Conservation (phyloP, 83 land plant genomes). For the Thuja plicata region DNA sequence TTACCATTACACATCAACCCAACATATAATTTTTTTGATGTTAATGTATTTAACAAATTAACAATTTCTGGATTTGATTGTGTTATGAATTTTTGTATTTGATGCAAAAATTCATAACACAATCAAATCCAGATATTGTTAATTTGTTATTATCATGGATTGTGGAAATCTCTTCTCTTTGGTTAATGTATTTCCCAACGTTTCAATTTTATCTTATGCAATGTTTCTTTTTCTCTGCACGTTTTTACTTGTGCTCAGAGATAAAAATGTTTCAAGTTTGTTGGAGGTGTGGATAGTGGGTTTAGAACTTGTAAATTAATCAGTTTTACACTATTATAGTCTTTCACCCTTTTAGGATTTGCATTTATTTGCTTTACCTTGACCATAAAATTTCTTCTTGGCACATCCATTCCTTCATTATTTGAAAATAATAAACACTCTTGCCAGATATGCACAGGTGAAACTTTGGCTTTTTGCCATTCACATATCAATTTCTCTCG, state of each 20-base stretch:
- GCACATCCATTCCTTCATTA: neutral
- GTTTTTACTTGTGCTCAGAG: too few species aligned
- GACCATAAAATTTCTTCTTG: neutral
- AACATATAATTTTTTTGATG: neutral
- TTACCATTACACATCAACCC: neutral
- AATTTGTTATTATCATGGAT: too few species aligned
- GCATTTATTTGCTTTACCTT: neutral
- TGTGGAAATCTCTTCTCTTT: too few species aligned
- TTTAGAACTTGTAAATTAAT: neutral
- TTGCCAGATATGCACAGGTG: neutral
- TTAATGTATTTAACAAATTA: neutral
- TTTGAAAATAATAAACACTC: neutral
- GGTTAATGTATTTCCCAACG: too few species aligned
- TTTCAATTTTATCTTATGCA: too few species aligned
- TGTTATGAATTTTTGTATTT: too few species aligned
- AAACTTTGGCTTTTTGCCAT: neutral
- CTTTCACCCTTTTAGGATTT: neutral
- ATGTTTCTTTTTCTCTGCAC: too few species aligned
- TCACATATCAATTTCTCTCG: neutral
- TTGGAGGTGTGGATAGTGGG: too few species aligned
- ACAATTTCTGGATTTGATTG: too few species aligned
- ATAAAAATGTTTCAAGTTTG: too few species aligned
- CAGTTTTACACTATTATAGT: neutral
- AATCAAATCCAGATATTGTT: too few species aligned
- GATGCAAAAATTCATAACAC: too few species aligned